These are phyloP conservation scores for Parathielavia hyrcaniae DNA, from an alignment of 495 filamentous ascomycete genomes.

Conservation along the genomic window DNA sequence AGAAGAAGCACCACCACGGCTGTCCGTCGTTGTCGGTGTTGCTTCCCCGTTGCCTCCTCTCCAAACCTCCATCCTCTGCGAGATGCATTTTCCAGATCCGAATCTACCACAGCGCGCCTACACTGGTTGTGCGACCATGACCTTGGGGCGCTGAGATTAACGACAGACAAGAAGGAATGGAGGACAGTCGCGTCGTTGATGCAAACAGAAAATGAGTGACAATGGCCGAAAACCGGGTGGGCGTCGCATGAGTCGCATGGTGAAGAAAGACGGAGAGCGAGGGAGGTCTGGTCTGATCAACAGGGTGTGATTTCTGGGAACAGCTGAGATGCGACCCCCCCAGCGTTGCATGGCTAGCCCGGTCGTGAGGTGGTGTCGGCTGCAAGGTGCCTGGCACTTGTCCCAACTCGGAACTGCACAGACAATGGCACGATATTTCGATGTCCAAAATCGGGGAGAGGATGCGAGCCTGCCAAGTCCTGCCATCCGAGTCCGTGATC, in stretches of 20 bases:
- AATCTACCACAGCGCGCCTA: background rate
- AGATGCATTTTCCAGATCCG: background rate
- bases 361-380: background rate
- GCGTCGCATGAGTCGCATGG: background rate
- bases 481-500: background rate
- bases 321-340: background rate
- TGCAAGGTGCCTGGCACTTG: conserved; percentile 8
- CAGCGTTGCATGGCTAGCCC: conserved; percentile 5
- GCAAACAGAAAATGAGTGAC: background rate
- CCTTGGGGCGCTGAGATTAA: no score
- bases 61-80: background rate
- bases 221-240: no score
- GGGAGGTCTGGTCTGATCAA: background rate
- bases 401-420: conserved; percentile 3
- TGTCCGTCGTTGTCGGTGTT: background rate
- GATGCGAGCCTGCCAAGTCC: background rate
- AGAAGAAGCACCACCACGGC: conserved; percentile 9
- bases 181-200: no score
- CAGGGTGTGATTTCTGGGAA: conserved; percentile 2
- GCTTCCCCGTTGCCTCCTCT: background rate
- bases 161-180: no score
- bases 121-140: no score
- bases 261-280: background rate
- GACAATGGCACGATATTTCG: background rate
- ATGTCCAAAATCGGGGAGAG: background rate